Base-by-base conservation (phyloP, 495 filamentous ascomycete genomes). In the Barbatosphaeria neglecta region DNA sequence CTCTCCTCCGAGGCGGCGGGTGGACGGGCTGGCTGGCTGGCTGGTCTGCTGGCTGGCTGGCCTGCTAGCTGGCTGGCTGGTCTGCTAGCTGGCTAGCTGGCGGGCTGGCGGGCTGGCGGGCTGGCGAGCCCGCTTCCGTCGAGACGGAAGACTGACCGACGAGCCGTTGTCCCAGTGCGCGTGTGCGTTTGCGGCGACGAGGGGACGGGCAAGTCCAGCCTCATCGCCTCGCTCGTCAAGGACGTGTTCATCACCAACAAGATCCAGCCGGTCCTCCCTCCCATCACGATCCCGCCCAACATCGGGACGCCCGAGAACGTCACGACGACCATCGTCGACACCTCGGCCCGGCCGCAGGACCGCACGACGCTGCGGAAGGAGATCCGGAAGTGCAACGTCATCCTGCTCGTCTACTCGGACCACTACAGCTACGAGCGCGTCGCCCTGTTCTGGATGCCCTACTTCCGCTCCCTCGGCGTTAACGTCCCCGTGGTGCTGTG, bases 341-440 rank as follows among this genome's bases (percentile, higher is more conserved):
- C 93, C 31, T 97, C 90, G 18, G 88, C 92, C 16, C 78, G 94
- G 2, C 92, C 93, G 0, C 90, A 95, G 58, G 93, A 98, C 55
- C 79, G 90, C 42, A 83, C 78, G 48, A 87, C 83, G 16, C 69
- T 98, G 43, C 81, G 87, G 24, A 90, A 90, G 54, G 93, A 97
- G 63, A 90, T 97, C 41, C 82, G 93, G 37, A 94, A 95, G 59
- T 89, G 83, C 52, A 97, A 95, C 59, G 90, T 95, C 42, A 97
- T 98, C 45, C 70, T 96, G n/a, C 77, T 98, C 13, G 90, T 97
- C 25, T 98, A 97, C 60, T 87, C 89, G 43, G 93, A 97, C 59
- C 89, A 96, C 59, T 98, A 97, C 63, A 95, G 90, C 73, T 97
- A 97, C 75, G 93, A 97, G 54, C 78, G 92, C 20, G 90, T 98